Conservation (phyloP, 2,329 filamentous ascomycete genomes). For the Xylariaceae sp. region DNA sequence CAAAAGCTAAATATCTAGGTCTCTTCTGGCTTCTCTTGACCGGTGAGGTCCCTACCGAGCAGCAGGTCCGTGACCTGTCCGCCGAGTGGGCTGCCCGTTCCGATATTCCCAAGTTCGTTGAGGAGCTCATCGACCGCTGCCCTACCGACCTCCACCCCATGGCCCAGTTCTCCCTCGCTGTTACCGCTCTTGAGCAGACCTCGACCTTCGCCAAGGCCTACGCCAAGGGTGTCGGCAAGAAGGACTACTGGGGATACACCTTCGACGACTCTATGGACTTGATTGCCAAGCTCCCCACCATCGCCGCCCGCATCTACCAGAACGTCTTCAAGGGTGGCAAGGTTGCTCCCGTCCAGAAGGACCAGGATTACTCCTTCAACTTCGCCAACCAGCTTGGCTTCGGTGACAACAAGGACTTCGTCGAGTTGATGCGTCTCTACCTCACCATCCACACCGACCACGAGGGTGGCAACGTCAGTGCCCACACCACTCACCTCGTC, state of each 20-base stretch:
- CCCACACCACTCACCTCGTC: conserved; percentile 97
- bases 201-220: conserved; percentile 98
- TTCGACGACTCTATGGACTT: conserved; percentile 99
- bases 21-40: conserved; percentile 99
- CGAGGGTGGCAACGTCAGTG: conserved; percentile 98
- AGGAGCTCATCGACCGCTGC: conserved; percentile 99
- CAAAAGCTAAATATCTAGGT: conserved; percentile 37
- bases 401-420: conserved; percentile 88
- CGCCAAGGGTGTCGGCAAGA: conserved; percentile 98
- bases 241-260: conserved; percentile 98
- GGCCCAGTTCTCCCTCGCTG: conserved; percentile 97
- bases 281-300: conserved; percentile 98
- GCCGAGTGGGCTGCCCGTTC: conserved; percentile 98
- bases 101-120: conserved; percentile 94
- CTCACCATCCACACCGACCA: conserved; percentile 99
- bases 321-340: conserved; percentile 99
- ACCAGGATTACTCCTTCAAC: conserved; percentile 99
- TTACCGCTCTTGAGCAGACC: conserved; percentile 97
- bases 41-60: conserved; percentile 93
- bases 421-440: conserved; percentile 98
- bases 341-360: conserved; percentile 91
- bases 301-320: conserved; percentile 98
- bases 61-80: conserved; percentile 96
- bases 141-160: conserved; percentile 98
- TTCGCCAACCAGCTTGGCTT: conserved; percentile 99